These are phyloP conservation scores for Paxillus ammoniavirescens DNA, from an alignment of 768 basidiomycete genomes.

Conservation along the genomic window DNA sequence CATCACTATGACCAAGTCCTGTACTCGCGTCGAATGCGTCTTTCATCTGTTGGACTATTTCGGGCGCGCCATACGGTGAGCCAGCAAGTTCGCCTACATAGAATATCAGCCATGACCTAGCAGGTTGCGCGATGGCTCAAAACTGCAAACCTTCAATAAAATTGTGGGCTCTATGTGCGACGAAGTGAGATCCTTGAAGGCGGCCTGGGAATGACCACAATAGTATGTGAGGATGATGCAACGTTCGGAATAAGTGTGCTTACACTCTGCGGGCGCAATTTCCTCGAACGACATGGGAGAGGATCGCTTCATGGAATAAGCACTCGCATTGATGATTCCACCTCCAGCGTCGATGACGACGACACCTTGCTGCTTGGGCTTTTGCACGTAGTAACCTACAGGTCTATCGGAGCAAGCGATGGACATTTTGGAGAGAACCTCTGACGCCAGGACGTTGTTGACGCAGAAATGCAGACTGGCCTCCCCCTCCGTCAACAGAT, in stretches of 20 bases:
- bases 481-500: conserved; percentile 27
- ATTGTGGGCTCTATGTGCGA: conserved; percentile 27
- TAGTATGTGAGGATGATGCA: not conserved
- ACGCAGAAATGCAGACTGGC: conserved; percentile 38
- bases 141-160: conserved; percentile 26
- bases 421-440: conserved; percentile 16
- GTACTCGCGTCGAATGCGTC: conserved; percentile 35
- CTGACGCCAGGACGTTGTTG: conserved; percentile 37
- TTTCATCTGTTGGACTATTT: conserved; percentile 33
- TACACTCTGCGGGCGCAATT: conserved; percentile 33
- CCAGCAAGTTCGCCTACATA: conserved; percentile 26
- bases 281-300: conserved; percentile 30
- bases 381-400: not conserved
- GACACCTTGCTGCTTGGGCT: conserved; percentile 32
- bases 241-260: not conserved
- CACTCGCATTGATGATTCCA: conserved; percentile 39
- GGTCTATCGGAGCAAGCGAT: not conserved
- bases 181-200: conserved; percentile 37
- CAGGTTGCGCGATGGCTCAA: not conserved
- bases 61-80: conserved; percentile 26
- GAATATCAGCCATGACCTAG: not conserved
- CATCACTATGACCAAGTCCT: conserved; percentile 39
- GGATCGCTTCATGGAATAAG: conserved; percentile 27
- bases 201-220: conserved; percentile 23
- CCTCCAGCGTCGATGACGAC: conserved; percentile 48